These are phyloP conservation scores for Pseudocercospora cruenta DNA, from an alignment of 2,329 filamentous ascomycete genomes.

Conservation along the genomic window DNA sequence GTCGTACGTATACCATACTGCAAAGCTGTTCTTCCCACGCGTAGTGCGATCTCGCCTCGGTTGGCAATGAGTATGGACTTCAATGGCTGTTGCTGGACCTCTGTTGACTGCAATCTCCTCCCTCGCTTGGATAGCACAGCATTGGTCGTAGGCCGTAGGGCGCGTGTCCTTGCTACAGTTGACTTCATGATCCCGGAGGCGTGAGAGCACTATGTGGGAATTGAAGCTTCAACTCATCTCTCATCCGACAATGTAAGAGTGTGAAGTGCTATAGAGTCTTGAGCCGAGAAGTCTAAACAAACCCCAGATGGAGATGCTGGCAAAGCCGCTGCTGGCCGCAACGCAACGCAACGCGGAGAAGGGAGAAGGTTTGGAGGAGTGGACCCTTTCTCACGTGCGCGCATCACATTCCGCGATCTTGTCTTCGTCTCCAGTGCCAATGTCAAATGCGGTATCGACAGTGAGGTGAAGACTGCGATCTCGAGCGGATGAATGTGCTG, in stretches of 20 bases:
- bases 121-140: constrained; percentile 23
- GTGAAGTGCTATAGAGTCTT: background rate
- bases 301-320: background rate
- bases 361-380: background rate
- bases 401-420: background rate
- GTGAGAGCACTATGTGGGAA: background rate
- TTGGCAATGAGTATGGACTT: constrained; percentile 90
- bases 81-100: constrained; percentile 33
- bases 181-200: constrained; percentile 27
- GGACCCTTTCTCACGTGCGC: background rate
- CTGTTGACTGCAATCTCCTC: constrained; percentile 31
- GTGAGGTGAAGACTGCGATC: background rate
- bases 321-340: constrained; percentile 1
- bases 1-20: constrained; percentile 90
- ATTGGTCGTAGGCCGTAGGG: constrained; percentile 25
- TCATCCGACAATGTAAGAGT: background rate
- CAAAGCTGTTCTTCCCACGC: constrained; percentile 85
- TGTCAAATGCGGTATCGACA: background rate
- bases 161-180: constrained; percentile 25
- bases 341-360: constrained; percentile 1
- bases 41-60: constrained; percentile 92
- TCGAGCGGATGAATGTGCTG: background rate
- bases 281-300: constrained; percentile 13
- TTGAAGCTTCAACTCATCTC: too few species aligned
- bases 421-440: background rate